Base-by-base conservation (phyloP, 139 green algal genomes). In the Nannochloris sp. region DNA sequence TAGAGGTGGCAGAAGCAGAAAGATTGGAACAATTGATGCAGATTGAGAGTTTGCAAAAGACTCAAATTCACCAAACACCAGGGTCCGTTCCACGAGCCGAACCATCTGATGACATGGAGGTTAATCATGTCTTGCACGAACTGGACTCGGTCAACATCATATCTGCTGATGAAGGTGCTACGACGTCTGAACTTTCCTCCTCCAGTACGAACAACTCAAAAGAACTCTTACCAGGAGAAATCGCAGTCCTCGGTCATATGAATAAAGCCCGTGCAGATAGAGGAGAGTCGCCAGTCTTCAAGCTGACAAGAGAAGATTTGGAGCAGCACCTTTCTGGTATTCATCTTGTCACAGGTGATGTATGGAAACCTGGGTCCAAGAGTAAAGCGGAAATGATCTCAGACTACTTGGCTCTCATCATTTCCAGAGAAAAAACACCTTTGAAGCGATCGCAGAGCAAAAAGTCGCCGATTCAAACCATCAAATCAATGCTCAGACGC, bases 1-100 rank as follows among this genome's bases (percentile, higher is more conserved):
- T 90, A 43, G 80, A 92, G 16, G 68, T 82, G n/a, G 80, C 83
- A 0, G 59, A 78, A 51, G 76, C 85, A 71, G 81, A 90, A 57
- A 74, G 64, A 40, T 63, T 64, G 27, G 78, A 81, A 21, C 76
- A 78, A 31, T 72, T 76, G 36, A 75, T 75, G 50, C 79, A 74
- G 36, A 70, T 64, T 37, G 50, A 15, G 23, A 37, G 7, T 40
- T 40, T 27, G 4, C 54, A 48, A 36, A 60, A 69, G 48, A 31
- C 50, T 19, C 24, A 44, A 14, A 15, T 48, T 5, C 27, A 29
- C 24, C 62, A 56, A 24, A 62, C 15, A 29, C 31, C 15, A 23
- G 37, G 14, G 5, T 25, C 6, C 44, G 44, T 19, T 50, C 21
- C n/a, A 40, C 43, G 16, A 36, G 19, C 9, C 24, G 24, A 3